Evolutionary conservation across 176 grass and related monocot genomes (phyloP), one percentile per base, ranked within the genome.

Genomic region (Cymbopogon citratus): DNA sequence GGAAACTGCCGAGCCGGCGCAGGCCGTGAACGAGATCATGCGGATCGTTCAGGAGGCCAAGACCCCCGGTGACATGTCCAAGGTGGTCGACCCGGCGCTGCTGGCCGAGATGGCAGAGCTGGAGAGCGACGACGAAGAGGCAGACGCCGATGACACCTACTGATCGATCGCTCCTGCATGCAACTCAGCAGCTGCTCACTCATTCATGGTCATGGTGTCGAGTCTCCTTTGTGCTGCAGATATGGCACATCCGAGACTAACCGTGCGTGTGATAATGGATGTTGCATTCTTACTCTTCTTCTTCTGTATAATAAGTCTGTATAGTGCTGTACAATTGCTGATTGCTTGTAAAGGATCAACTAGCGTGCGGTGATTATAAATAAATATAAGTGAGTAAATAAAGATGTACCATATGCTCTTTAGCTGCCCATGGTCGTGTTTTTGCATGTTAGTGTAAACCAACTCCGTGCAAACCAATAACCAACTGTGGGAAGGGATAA

Each of bases 1-100:
- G 14, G 69, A 94, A 39, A 3, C 52, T 25, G 70, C 49, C 41
- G 18, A 29, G 11, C 56, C 66, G 21, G 41, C 59, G 18, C 95
- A 95, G 81, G 84, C 84, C 3, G 49, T 98, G 5, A 90, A 98
- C 33, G 95, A 98, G 71, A 91, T 93, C 81, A 98, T 94, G 95
- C 65, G 70, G 75, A 94, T 92, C 73, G 94, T 98, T 12, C 78
- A 90, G 76, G 88, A 88, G 83, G 92, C 95, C 49, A 98, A 89
- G 84, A 87, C 82, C 57, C 84, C 86, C 1, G 66, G 88, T 15
- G 78, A 89, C 59, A 78, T 65, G 84, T 88, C 81, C 23, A 87
- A 83, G 46, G 78, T 59, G 2, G 7, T 54, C 10, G 81, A 83
- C 64, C 81, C 71, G 29, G 77, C 82, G 28, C 86, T 90, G 56